phyloP scores from a whole-genome alignment of 2,329 filamentous ascomycete genomes.

The Penicillium psychrosexuale region DNA sequence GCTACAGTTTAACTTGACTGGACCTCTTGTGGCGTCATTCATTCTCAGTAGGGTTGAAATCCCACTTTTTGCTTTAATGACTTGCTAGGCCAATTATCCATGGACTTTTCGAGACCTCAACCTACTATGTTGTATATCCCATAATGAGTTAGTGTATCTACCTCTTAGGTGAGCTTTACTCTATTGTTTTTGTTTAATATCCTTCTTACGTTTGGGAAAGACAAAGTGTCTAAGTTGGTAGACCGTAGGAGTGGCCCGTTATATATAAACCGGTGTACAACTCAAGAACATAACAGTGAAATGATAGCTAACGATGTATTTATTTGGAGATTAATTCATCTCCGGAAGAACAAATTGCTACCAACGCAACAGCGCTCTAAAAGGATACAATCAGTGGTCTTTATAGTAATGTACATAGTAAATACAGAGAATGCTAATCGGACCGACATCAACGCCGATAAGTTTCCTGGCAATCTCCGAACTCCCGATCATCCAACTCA shows the following conservation, averaged over 20 bases:
- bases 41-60: not conserved
- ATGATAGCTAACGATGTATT: not conserved
- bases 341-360: not conserved
- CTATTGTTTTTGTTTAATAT: not conserved
- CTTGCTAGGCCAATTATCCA: not conserved
- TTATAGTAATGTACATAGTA: not conserved
- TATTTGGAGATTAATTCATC: not conserved
- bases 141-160: not conserved
- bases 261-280: not conserved
- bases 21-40: not conserved
- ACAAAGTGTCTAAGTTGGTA: not conserved
- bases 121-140: not conserved
- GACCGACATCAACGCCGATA: conserved; percentile 9
- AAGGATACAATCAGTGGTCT: not conserved
- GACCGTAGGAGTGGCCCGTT: not conserved
- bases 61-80: not conserved
- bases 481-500: conserved; percentile 9
- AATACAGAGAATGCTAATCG: not conserved
- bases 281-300: not conserved
- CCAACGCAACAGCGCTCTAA: not conserved
- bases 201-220: not conserved
- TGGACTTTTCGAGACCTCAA: not conserved
- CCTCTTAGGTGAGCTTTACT: not conserved
- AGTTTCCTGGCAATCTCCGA: conserved; percentile 16
- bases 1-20: not conserved